Evolutionary conservation across 768 basidiomycete genomes (phyloP), one percentile per base, ranked within the genome.

Genomic region (Trametes meyenii): DNA sequence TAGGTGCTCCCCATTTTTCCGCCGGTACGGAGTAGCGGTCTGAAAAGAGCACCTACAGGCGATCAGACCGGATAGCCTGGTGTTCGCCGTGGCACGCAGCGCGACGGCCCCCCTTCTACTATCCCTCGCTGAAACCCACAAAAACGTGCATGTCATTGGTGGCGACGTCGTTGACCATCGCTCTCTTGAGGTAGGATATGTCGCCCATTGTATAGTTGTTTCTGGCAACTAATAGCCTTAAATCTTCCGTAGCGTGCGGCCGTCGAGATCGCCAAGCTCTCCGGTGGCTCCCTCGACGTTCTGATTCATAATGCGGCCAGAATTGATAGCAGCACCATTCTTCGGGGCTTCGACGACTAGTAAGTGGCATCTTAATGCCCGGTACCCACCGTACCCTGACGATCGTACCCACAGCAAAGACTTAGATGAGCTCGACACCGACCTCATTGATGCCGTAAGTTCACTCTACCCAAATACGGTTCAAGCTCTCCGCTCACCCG

Each of bases 101-200:
- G 8, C 29, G 29, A 8, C 29, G 29, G 29, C 29, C 8, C 29
- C 29, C 8, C 29, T 33, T 33, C 29, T 52, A 1, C 24, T 61
- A 16, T 65, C 69, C 43, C 21, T 43, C 13, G 67, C 70, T 7
- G 6, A 24, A 19, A 48, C 53, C 14, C 21, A 44, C 5, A 24
- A 43, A 5, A 75, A 77, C 50, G 58, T 81, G 4, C 70, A 73
- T 49, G 55, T 77, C 10, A n/a, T 80, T 17, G 61, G 75, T 56
- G 73, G 72, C 6, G 78, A 81, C 61, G 69, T 80, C 40, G 73
- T 70, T 4, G 68, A 77, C 50, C 56, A 45, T 33, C 43, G 48
- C 8, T 64, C 71, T 1, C 54, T 79, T 44, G 64, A 73, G 66
- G 78, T 73, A 46, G 56, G 71, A 23, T n/a, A n/a, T n/a, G n/a